Conservation (phyloP, 1,284 basidiomycete genomes). For the Porodaedalea pini region DNA sequence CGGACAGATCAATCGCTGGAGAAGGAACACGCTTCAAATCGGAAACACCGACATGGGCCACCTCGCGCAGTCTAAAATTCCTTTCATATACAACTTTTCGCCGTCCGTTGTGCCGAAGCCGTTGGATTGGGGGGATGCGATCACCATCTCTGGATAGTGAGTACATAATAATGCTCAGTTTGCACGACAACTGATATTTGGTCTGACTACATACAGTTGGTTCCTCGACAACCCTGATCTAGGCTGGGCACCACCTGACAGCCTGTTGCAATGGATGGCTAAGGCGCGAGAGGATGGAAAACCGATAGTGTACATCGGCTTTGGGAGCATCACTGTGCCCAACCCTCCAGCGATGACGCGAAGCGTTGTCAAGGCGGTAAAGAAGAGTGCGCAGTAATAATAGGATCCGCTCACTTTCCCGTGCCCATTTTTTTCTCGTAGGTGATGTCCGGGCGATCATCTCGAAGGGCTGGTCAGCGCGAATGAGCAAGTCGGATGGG, state of each 20-base stretch:
- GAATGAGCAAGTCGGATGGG: slow-evolving; percentile 43
- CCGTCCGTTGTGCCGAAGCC: slow-evolving; percentile 65
- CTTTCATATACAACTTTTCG: slow-evolving; percentile 70
- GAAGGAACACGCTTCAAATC: slow-evolving; percentile 53
- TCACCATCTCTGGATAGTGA: slow-evolving; percentile 58
- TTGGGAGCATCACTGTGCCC: slow-evolving; percentile 71
- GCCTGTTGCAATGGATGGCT: slow-evolving; percentile 52
- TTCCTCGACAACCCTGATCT: slow-evolving; percentile 61
- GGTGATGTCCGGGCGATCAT: slow-evolving; percentile 69
- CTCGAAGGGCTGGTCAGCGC: slow-evolving; percentile 74
- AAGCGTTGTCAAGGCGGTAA: slow-evolving; percentile 63
- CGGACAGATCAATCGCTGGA: slow-evolving; percentile 73
- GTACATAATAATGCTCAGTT: slow-evolving; percentile 23
- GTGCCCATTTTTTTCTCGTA: no score
- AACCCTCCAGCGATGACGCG: slow-evolving; percentile 61
- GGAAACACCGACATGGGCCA: slow-evolving; percentile 63
- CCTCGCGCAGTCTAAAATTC: slow-evolving; percentile 61
- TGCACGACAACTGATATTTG: neutral
- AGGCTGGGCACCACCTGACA: slow-evolving; percentile 54
- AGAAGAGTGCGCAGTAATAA: slow-evolving; percentile 42
- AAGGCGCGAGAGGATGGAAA: slow-evolving; percentile 56
- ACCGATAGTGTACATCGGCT: slow-evolving; percentile 74
- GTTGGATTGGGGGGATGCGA: slow-evolving; percentile 74
- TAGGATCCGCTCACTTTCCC: slow-evolving; percentile 3
- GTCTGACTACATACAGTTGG: slow-evolving; percentile 41